Evolutionary conservation across 805 yeast species (phyloP), one percentile per base, ranked within the genome.

Genomic region (Yarrowia porcina): DNA sequence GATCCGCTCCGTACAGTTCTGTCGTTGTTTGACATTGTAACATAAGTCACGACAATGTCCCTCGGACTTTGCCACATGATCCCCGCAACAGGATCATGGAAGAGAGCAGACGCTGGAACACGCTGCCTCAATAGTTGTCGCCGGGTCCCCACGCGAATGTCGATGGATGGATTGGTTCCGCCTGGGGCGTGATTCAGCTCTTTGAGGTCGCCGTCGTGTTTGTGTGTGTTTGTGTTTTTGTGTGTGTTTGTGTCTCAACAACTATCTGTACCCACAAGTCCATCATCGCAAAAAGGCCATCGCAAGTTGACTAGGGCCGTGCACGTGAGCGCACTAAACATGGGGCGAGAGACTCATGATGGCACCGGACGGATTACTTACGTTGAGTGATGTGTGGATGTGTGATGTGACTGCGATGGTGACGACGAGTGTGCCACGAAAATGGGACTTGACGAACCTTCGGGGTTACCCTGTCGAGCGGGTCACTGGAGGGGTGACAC

Each of bases 361-460:
- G 52, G 12, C 52, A 36, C 28, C 52, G 45, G 44, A n/a, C 41
- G 9, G 57, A 49, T 49, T 49, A 49, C 57, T 49, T 49, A 49
- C 57, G 57, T 49, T 49, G 57, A 49, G 52, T 27, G 25, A 21
- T 39, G 57, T 33, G 41, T 33, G n/a, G 27, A 4, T 25, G 50
- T 23, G 57, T 32, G 50, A n/a, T 12, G n/a, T 10, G 28, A 25
- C 18, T 18, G n/a, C 13, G 28, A 39, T 35, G 57, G 41, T 33
- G 57, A 11, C 32, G 57, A 49, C 56, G 33, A 49, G 7, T 33
- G 7, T 33, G 41, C 52, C 52, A 45, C 50, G 57, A 49, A 49
- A 49, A 49, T 49, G 57, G 41, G 57, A 35, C 21, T 21, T 49
- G 41, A 49, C 57, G 57, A 49, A 49, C 57, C 32, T 49, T 33